Conservation (phyloP, 176 grass and related monocot species). For the Bromus sterilis region DNA sequence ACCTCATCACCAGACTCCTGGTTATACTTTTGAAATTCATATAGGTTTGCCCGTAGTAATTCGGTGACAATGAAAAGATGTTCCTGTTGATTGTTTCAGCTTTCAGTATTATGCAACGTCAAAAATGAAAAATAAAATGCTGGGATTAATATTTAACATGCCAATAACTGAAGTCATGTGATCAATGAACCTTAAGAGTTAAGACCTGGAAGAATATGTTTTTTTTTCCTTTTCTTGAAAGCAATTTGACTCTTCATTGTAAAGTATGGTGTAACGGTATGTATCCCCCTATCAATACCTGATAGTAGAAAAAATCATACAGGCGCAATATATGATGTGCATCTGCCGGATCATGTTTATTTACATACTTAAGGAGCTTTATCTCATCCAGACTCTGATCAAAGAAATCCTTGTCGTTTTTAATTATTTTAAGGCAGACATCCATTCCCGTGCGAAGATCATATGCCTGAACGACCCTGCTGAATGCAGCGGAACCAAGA, state of each 20-base stretch:
- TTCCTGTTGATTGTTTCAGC: conserved; percentile 51
- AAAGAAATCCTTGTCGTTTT: conserved; percentile 97
- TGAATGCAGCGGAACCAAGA: conserved; percentile 95
- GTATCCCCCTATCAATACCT: conserved; percentile 38
- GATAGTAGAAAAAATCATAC: conserved; percentile 95
- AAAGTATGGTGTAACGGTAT: neutral
- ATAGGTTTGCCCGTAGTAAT: conserved; percentile 81
- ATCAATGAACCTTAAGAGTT: neutral
- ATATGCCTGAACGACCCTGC: conserved; percentile 79
- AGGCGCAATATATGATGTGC: conserved; percentile 76
- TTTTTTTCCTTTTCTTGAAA: neutral
- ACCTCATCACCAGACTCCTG: conserved; percentile 66
- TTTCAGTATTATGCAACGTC: conserved; percentile 4
- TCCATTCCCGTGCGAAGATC: conserved; percentile 74
- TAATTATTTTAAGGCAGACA: conserved; percentile 99
- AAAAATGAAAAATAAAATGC: conserved; percentile 10
- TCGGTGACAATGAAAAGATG: conserved; percentile 99
- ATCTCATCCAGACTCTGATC: conserved; percentile 99
- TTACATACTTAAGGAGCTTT: conserved; percentile 97
- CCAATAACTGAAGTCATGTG: conserved; percentile 1
- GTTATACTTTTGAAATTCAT: conserved; percentile 98
- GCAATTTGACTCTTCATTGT: conserved; percentile 7
- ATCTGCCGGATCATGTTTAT: conserved; percentile 89
- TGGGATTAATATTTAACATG: neutral
- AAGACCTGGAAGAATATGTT: neutral